phyloP scores from a whole-genome alignment of 441 rosid species.

The Pelargonium myrrhifolium region DNA sequence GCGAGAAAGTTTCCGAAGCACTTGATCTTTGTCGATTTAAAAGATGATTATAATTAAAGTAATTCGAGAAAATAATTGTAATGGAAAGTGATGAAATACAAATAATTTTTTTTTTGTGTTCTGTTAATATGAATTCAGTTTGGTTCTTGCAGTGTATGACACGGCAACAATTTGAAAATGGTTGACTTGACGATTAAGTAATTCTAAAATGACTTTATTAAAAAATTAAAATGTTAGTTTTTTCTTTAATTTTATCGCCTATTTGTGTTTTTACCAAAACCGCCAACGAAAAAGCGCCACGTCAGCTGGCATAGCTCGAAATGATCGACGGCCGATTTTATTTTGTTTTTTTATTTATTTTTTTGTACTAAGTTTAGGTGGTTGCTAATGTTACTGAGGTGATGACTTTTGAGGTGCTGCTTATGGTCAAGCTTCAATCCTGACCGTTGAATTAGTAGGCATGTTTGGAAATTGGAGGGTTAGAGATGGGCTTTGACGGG shows the following conservation, averaged over 20 bases:
- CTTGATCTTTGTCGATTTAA: constrained; percentile 17
- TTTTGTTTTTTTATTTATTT: background rate
- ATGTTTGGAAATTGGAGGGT: background rate
- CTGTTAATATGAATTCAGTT: background rate
- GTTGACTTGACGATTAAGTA: no score
- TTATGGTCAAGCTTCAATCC: background rate
- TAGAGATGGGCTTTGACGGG: background rate
- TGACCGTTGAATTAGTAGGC: background rate
- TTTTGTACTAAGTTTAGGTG: background rate
- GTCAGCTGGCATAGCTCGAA: no score
- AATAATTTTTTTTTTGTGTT: no score
- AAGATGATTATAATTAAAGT: background rate
- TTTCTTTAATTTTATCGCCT: background rate
- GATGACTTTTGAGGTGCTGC: background rate
- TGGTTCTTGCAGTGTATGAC: background rate
- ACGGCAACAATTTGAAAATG: background rate
- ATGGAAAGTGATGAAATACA: no score
- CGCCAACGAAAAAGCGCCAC: no score
- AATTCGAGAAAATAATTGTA: background rate
- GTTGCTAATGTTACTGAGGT: background rate
- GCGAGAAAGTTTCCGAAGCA: constrained; percentile 1
- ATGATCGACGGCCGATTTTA: no score
- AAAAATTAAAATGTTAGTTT: background rate
- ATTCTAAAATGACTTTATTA: no score
- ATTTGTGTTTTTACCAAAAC: no score